A percentile compares a stretch with the other conserved stretches of the same genome.
phyloP scores from a whole-genome alignment of 2,329 filamentous ascomycete genomes.

The Daldinia sp. region DNA sequence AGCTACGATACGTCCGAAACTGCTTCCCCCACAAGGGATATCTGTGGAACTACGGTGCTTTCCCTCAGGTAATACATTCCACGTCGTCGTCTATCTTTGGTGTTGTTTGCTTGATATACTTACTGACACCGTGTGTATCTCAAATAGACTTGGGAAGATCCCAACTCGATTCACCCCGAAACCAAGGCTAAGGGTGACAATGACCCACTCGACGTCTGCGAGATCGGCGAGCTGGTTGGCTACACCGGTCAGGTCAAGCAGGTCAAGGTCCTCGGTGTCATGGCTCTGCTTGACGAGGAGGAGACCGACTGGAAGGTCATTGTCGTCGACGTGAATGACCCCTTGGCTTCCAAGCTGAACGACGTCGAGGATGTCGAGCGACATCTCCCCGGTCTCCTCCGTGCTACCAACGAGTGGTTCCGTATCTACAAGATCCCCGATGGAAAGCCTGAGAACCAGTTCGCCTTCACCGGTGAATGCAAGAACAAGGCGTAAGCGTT shows the following conservation, averaged over 20 bases:
- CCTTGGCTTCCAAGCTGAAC: constrained; percentile 94
- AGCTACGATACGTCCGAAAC: constrained; percentile 99
- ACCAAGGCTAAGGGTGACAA: constrained; percentile 99
- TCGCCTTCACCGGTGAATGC: constrained; percentile 99
- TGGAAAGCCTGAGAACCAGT: constrained; percentile 99
- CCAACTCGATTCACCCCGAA: constrained; percentile 94
- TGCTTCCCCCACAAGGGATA: constrained; percentile 99
- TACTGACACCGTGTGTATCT: constrained; percentile 17
- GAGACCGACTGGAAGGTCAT: constrained; percentile 99
- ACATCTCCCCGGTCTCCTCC: constrained; percentile 94
- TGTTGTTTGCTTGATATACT: constrained; percentile 15
- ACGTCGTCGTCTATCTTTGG: constrained; percentile 24
- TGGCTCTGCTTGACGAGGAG: constrained; percentile 98
- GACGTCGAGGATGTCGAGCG: constrained; percentile 99
- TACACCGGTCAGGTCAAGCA: constrained; percentile 98
- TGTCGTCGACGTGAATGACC: constrained; percentile 98
- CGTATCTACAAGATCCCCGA: constrained; percentile 99
- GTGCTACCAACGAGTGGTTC: constrained; percentile 99
- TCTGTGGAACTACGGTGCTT: constrained; percentile 99
- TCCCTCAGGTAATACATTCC: constrained; percentile 81
- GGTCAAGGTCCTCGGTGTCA: constrained; percentile 99
- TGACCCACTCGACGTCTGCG: constrained; percentile 98
- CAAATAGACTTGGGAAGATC: constrained; percentile 96
- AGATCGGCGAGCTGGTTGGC: constrained; percentile 98
- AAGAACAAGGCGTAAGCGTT: constrained; percentile 92